phyloP scores from a whole-genome alignment of 257 asterid species.

The Fraxinus pennsylvanica region DNA sequence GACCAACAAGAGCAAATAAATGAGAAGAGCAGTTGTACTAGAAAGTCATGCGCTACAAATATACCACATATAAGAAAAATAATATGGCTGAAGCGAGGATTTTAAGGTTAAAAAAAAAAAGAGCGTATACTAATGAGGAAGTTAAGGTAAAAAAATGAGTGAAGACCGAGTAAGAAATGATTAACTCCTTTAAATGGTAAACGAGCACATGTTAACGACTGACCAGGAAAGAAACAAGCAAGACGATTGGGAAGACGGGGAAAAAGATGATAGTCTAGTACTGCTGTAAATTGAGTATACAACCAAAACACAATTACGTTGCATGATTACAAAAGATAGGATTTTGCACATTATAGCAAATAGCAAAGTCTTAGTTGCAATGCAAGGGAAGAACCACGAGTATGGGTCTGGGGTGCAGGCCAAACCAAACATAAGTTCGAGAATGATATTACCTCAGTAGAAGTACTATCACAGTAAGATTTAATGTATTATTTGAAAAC shows the following conservation, averaged over 20 bases:
- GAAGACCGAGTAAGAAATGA: neutral
- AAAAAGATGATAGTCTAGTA: neutral
- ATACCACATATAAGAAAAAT: neutral
- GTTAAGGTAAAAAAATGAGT: neutral
- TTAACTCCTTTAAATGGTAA: neutral
- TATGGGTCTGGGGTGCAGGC: neutral
- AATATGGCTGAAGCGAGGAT: neutral
- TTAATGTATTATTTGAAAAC: neutral
- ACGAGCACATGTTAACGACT: neutral
- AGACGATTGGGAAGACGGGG: neutral
- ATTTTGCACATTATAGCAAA: neutral
- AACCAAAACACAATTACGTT: neutral
- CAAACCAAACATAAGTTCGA: neutral
- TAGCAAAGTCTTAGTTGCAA: neutral
- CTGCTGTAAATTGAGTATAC: neutral
- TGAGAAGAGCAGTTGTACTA: neutral
- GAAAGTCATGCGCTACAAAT: neutral
- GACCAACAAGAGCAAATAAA: neutral
- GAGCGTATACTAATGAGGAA: no score
- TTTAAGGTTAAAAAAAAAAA: no score
- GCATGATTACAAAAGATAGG: neutral
- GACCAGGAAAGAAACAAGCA: neutral
- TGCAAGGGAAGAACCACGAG: neutral
- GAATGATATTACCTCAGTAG: neutral
- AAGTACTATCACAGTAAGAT: neutral